Evolutionary conservation across 2,329 filamentous ascomycete species (phyloP).

Genomic region (Tympanopsis confertula): DNA sequence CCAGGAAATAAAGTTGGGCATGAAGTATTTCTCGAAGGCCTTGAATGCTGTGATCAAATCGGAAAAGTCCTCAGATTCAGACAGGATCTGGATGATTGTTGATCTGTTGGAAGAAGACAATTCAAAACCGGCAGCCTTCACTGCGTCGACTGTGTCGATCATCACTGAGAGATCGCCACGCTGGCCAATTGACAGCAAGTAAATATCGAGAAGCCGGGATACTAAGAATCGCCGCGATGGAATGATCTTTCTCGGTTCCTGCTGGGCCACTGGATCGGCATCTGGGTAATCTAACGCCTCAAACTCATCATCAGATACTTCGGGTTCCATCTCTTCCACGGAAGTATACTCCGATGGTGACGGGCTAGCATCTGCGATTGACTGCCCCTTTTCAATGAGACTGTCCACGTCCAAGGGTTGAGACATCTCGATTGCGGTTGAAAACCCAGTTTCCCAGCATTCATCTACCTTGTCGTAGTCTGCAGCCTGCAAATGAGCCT

Average conservation of each 20-base stretch:
- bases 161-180: background rate
- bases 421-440: background rate
- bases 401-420: background rate
- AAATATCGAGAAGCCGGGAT: background rate
- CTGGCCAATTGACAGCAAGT: background rate
- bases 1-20: background rate
- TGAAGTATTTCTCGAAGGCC: background rate
- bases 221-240: background rate
- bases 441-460: background rate
- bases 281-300: no score
- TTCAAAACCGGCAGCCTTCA: background rate
- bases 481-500: background rate
- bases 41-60: background rate
- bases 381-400: no score
- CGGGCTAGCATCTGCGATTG: no score
- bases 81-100: background rate
- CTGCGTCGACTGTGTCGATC: background rate
- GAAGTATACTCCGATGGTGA: no score
- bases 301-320: background rate
- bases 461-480: background rate
- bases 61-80: background rate
- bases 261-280: background rate
- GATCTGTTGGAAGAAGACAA: background rate
- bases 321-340: background rate
- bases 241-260: background rate